Evolutionary conservation across 345 rosid species (phyloP).

Genomic region (Atalantia buxifolia): DNA sequence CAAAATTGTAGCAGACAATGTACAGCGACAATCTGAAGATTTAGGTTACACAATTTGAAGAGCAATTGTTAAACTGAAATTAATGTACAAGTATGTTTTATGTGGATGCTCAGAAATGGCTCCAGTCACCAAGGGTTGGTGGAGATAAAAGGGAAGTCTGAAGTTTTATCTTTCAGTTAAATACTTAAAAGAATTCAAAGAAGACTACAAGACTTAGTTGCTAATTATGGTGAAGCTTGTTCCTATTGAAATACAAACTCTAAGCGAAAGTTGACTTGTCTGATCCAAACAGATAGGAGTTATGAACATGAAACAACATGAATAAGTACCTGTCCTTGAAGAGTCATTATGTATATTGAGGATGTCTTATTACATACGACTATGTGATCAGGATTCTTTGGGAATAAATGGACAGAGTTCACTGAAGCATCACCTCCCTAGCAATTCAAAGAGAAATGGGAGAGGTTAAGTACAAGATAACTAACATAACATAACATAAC

Average conservation of each 20-base stretch:
- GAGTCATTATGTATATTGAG: slow-evolving; percentile 88
- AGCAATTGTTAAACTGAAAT: neutral
- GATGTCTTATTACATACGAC: slow-evolving; percentile 95
- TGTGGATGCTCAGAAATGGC: neutral
- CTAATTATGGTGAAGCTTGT: neutral
- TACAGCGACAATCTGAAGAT: neutral
- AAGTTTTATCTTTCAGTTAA: neutral
- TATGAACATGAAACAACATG: neutral
- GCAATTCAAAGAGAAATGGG: slow-evolving; percentile 20
- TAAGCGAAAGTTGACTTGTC: neutral
- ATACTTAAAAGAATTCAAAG: neutral
- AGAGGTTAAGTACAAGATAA: slow-evolving; percentile 12
- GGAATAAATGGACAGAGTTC: slow-evolving; percentile 89
- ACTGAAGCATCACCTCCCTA: slow-evolving; percentile 99
- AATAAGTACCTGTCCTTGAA: slow-evolving; percentile 85
- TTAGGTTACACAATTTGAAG: neutral
- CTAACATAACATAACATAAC: slow-evolving; percentile 7
- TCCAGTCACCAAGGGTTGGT: neutral
- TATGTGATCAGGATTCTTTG: slow-evolving; percentile 83
- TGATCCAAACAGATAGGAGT: neutral
- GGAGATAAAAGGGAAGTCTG: neutral
- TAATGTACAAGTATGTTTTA: neutral
- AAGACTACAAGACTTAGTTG: neutral
- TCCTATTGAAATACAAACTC: neutral
- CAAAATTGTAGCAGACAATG: neutral